Evolutionary conservation across 352 stramenopile species (phyloP), one percentile per base, ranked within the genome.

Genomic region (Globisporangium emineosum): DNA sequence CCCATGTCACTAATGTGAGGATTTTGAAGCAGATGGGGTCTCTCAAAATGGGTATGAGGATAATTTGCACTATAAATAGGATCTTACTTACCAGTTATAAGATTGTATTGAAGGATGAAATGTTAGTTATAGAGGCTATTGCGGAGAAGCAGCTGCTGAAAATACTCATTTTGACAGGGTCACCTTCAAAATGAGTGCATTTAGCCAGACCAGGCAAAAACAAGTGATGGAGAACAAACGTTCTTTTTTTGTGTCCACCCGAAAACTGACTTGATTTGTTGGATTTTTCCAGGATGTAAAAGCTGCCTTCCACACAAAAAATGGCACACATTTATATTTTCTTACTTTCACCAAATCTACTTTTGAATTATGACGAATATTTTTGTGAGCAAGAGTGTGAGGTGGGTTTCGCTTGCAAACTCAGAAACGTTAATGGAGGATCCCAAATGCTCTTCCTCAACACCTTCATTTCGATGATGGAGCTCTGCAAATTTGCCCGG

Each of bases 201-300:
- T n/a, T n/a, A n/a, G n/a, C n/a, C n/a, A n/a, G n/a, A n/a, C 10
- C 25, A 55, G 49, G 17, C 49, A 55, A 33, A 5, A 15, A 3
- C n/a, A n/a, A n/a, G 27, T 7, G 17, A 55, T 43, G 35, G 35
- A 19, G 35, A 45, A 45, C 37, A n/a, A 19, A 3, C 50, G 50
- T 37, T 56, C 50, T 21, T 37, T 42, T 29, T 57, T 17, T 57
- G 30, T 21, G 8, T 40, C 37, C n/a, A 1, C 29, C 51, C 29
- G 42, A 27, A 37, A 54, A 62, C 57, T 63, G 57, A 63, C 57
- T 63, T 63, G 40, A 54, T 63, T 63, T 55, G 25, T 42, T 42
- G 42, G 57, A 63, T 63, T 63, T 40, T 63, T 10, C 25, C 25
- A 5, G 13, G 35, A 4, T 43, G 15, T 45, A 9, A 45, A 45